phyloP scores from a whole-genome alignment of 768 basidiomycete species.

The Xerocomus spinulosus region DNA sequence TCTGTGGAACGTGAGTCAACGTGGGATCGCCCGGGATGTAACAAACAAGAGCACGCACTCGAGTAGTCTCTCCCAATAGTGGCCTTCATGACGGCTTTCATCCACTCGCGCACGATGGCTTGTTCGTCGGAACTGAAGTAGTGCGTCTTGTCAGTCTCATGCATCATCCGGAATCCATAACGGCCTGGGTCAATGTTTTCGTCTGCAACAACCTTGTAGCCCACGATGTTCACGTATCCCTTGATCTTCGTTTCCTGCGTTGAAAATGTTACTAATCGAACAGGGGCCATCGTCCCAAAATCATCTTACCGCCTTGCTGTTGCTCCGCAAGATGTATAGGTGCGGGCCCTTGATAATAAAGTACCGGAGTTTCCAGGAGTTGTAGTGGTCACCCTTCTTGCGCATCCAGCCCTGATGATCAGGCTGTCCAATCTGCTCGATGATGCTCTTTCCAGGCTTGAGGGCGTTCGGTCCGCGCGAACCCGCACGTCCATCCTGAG shows the following conservation, averaged over 20 bases:
- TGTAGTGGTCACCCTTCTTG: constrained; percentile 92
- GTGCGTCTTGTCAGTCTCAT: constrained; percentile 82
- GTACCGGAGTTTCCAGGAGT: constrained; percentile 87
- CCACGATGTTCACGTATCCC: constrained; percentile 88
- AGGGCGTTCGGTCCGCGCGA: constrained; percentile 35
- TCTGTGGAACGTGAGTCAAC: constrained; percentile 41
- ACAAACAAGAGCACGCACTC: constrained; percentile 46
- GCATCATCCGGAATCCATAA: constrained; percentile 93
- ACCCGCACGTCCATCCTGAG: constrained; percentile 21
- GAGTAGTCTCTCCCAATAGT: constrained; percentile 93
- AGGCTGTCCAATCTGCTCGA: constrained; percentile 86
- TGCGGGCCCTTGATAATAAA: constrained; percentile 91
- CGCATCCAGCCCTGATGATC: constrained; percentile 94
- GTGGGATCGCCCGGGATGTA: background rate
- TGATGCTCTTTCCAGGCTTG: constrained; percentile 64
- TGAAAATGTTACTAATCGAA: background rate
- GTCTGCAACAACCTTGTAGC: constrained; percentile 91
- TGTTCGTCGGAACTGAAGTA: constrained; percentile 92
- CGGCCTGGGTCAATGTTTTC: constrained; percentile 88
- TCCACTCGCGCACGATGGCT: constrained; percentile 86
- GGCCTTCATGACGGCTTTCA: constrained; percentile 99
- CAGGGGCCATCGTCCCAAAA: background rate
- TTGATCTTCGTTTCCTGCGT: constrained; percentile 88
- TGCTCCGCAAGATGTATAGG: constrained; percentile 80
- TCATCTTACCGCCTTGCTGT: constrained; percentile 44